Evolutionary conservation across 805 yeast species (phyloP).

Genomic region (Saccharomyces paradoxus): DNA sequence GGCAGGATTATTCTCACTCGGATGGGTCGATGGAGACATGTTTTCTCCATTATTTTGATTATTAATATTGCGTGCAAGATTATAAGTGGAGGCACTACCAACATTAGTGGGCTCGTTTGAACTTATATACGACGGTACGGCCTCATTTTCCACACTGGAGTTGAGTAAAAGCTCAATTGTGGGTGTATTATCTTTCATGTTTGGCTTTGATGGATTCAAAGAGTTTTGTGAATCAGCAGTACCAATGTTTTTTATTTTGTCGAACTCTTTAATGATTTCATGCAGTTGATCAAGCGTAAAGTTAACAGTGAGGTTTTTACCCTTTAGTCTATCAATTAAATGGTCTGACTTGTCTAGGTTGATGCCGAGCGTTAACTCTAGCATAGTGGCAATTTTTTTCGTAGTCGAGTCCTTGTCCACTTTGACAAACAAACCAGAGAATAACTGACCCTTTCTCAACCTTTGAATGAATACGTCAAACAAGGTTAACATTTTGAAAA

Average conservation of each 20-base stretch:
- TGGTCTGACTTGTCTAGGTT: slow-evolving; percentile 8
- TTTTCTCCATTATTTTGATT: not conserved
- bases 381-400: slow-evolving; percentile 7
- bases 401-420: slow-evolving; percentile 7
- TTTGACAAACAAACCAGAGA: slow-evolving; percentile 6
- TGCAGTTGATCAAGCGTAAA: slow-evolving; percentile 2
- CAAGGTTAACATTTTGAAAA: slow-evolving; percentile 15
- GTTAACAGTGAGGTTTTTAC: slow-evolving; percentile 5
- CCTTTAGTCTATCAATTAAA: slow-evolving; percentile 8
- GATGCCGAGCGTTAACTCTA: slow-evolving; percentile 10
- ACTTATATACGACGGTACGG: not conserved
- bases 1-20: not conserved
- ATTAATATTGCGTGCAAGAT: not conserved
- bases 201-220: not conserved
- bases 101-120: not conserved
- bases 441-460: slow-evolving; percentile 13
- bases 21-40: not conserved
- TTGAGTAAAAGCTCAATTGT: not conserved
- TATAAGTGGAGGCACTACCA: not conserved
- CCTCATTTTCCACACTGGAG: not conserved
- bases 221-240: not conserved
- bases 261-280: not conserved
- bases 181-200: not conserved
- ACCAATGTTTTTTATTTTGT: not conserved
- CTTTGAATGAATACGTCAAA: slow-evolving; percentile 16